These are phyloP conservation scores for Apostasia shenzhenica DNA, from an alignment of 106 monocot genomes.

Conservation along the genomic window DNA sequence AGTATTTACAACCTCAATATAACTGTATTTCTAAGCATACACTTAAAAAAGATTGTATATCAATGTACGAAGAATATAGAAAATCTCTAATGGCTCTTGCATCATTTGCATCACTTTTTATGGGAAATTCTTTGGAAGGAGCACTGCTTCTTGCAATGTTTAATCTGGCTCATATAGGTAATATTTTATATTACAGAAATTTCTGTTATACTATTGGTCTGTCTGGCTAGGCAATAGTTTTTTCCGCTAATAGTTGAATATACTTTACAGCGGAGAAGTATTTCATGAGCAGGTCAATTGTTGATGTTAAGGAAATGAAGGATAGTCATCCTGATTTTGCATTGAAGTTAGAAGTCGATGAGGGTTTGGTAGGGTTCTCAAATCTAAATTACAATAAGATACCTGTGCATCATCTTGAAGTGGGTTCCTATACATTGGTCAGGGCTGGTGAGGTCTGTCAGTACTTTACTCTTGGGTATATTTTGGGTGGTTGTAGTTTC, in stretches of 20 bases:
- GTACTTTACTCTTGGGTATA: too few relatives aligned
- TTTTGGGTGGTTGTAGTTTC: not conserved
- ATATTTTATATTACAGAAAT: not conserved
- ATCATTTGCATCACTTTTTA: slow-evolving; percentile 92
- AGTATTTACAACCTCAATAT: too few relatives aligned
- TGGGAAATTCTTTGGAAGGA: slow-evolving; percentile 96
- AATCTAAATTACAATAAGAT: slow-evolving; percentile 59
- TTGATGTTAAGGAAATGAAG: slow-evolving; percentile 91
- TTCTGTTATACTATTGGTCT: too few relatives aligned
- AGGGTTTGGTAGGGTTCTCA: slow-evolving; percentile 38
- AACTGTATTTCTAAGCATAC: too few relatives aligned
- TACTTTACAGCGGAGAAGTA: slow-evolving; percentile 81
- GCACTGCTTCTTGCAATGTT: slow-evolving; percentile 97
- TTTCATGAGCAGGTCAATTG: slow-evolving; percentile 78
- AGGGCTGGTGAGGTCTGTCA: slow-evolving; percentile 94
- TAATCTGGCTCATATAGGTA: slow-evolving; percentile 97
- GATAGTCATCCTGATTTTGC: slow-evolving; percentile 93
- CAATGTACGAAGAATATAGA: too few relatives aligned
- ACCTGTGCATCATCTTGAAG: slow-evolving; percentile 84
- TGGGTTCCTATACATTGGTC: slow-evolving; percentile 75
- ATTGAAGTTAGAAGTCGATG: slow-evolving; percentile 47
- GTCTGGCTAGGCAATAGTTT: not conserved
- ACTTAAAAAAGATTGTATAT: too few relatives aligned
- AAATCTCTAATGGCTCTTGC: slow-evolving; percentile 83
- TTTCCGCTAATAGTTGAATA: not conserved